phyloP scores from a whole-genome alignment of 148 eudicot genomes.

The Dysphania ambrosioides region DNA sequence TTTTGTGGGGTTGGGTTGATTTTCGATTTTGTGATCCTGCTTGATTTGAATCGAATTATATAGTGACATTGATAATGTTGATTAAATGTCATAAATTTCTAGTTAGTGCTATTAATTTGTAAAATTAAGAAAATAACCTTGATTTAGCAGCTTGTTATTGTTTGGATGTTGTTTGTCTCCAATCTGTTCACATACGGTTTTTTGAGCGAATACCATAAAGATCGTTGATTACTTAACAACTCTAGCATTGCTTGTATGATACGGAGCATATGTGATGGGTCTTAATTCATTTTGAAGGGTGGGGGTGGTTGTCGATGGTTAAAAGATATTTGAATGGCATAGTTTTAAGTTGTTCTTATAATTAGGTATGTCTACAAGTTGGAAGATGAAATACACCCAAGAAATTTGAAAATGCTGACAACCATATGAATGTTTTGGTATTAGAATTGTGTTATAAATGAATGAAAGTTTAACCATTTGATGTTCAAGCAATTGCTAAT shows the following conservation, averaged over 20 bases:
- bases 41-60: not conserved
- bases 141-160: conserved; percentile 1
- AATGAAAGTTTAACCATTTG: not conserved
- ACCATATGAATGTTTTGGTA: not conserved
- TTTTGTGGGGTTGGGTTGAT: not conserved
- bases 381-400: not conserved
- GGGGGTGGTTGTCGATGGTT: no score
- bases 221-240: no score
- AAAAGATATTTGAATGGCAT: no score
- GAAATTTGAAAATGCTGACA: not conserved
- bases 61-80: not conserved
- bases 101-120: not conserved
- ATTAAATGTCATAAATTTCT: not conserved
- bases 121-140: not conserved
- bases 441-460: no score
- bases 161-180: not conserved
- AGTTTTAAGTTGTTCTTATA: not conserved
- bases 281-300: no score
- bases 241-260: no score
- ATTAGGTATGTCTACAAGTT: no score
- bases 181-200: not conserved
- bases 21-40: not conserved
- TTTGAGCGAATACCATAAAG: not conserved
- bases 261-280: no score
- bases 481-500: not conserved